A percentile compares a stretch with the other conserved stretches of the same genome.
Evolutionary conservation across 371 early-diverging fungal genomes (phyloP).

Genomic region (Lichtheimia ramosa): DNA sequence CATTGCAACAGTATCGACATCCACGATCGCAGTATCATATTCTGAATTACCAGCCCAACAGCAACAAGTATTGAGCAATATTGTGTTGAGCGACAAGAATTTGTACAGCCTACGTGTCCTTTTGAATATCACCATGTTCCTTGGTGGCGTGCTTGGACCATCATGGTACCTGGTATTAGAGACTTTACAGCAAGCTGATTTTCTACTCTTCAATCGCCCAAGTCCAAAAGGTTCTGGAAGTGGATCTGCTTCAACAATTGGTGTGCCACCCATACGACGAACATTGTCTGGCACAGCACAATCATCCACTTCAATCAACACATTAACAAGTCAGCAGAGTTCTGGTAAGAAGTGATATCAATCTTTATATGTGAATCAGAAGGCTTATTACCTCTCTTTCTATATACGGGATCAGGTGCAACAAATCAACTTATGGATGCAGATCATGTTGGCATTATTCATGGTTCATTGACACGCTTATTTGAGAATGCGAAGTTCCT

Average conservation of each 20-base stretch:
- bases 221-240: constrained; percentile 33
- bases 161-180: constrained; percentile 90
- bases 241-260: constrained; percentile 3
- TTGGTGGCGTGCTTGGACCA: constrained; percentile 74
- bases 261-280: constrained; percentile 23
- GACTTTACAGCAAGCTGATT: constrained; percentile 86
- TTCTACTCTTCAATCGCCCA: constrained; percentile 45
- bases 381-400: not conserved
- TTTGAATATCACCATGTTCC: constrained; percentile 70
- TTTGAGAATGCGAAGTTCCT: constrained; percentile 74
- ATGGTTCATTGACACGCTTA: constrained; percentile 60
- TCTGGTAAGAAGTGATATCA: constrained; percentile 2
- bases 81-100: constrained; percentile 74
- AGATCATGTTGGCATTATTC: constrained; percentile 55
- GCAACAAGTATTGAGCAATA: constrained; percentile 39
- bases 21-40: constrained; percentile 23
- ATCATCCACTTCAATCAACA: constrained; percentile 4
- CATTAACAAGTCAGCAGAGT: not conserved
- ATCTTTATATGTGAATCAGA: not conserved
- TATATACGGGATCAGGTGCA: not conserved
- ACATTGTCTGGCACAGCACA: constrained; percentile 23
- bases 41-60: constrained; percentile 41
- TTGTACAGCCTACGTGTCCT: constrained; percentile 76
- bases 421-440: constrained; percentile 42
- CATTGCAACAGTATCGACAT: constrained; percentile 17